phyloP scores from a whole-genome alignment of 371 early-diverging fungal species.

The Mortierella polycephala region DNA sequence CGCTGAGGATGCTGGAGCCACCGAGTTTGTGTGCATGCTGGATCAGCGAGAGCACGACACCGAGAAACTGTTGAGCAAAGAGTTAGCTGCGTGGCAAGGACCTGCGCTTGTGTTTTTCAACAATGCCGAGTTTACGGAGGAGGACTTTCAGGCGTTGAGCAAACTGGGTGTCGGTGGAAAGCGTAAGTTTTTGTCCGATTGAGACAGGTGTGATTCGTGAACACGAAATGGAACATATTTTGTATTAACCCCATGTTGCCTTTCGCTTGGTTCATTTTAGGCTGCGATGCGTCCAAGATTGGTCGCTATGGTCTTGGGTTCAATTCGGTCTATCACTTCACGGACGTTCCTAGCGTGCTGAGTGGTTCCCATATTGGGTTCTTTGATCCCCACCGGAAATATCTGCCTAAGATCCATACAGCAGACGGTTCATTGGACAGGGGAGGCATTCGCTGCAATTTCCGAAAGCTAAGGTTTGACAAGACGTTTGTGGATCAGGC shows the following conservation, averaged over 20 bases:
- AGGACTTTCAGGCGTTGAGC: conserved; percentile 39
- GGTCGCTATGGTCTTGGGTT: conserved; percentile 55
- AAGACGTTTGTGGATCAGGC: conserved; percentile 20
- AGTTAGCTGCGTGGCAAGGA: conserved; percentile 54
- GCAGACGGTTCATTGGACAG: background rate
- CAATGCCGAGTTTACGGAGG: conserved; percentile 37
- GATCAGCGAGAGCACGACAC: conserved; percentile 15
- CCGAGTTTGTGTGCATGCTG: conserved; percentile 36
- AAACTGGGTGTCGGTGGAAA: conserved; percentile 51
- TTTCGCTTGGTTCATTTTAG: conserved; percentile 8
- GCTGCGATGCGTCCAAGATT: conserved; percentile 33
- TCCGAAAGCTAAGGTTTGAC: conserved; percentile 1
- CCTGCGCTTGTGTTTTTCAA: conserved; percentile 55
- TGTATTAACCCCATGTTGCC: background rate
- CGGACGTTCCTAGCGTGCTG: conserved; percentile 54
- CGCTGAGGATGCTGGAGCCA: conserved; percentile 55
- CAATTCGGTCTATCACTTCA: conserved; percentile 54
- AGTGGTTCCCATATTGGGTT: conserved; percentile 44
- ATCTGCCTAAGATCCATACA: conserved; percentile 16
- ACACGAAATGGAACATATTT: background rate
- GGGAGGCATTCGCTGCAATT: conserved; percentile 22
- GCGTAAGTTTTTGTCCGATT: conserved; percentile 11
- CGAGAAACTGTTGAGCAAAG: conserved; percentile 10
- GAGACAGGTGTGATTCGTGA: background rate
- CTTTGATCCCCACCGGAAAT: conserved; percentile 40